A percentile compares a stretch with the other conserved stretches of the same genome.
phyloP scores from a whole-genome alignment of 2,329 filamentous ascomycete species.

The Berkeleyomyces basicola region DNA sequence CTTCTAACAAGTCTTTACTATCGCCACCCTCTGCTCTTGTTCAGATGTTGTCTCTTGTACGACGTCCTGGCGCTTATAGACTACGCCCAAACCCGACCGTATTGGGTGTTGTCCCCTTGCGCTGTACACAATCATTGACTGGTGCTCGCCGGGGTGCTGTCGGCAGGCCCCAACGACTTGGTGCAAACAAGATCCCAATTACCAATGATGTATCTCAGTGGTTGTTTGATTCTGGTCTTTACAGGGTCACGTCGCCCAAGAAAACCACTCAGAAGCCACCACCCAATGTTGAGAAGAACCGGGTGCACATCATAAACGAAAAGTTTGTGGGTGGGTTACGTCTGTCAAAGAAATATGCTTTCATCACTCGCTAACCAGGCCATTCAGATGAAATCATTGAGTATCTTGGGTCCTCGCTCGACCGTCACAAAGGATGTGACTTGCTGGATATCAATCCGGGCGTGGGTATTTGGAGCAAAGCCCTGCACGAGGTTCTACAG shows the following conservation, averaged over 20 bases:
- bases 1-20: too few relatives aligned
- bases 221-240: slow-evolving; percentile 9
- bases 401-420: slow-evolving; percentile 52
- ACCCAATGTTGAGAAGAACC: slow-evolving; percentile 13
- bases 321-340: slow-evolving; percentile 30
- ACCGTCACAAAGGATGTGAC: slow-evolving; percentile 60
- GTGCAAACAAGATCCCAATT: neutral
- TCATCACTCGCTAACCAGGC: neutral
- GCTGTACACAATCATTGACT: neutral
- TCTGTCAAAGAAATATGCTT: neutral
- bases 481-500: slow-evolving; percentile 55
- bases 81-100: neutral
- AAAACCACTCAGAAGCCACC: neutral
- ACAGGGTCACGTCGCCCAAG: neutral
- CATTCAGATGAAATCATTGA: slow-evolving; percentile 47
- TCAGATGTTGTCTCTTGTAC: slow-evolving; percentile 1
- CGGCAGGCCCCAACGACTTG: neutral
- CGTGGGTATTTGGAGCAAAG: slow-evolving; percentile 58
- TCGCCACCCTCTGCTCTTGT: neutral
- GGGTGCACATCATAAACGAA: slow-evolving; percentile 37
- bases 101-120: neutral
- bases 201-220: neutral
- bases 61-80: neutral
- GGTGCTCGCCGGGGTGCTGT: neutral
- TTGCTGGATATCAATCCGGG: slow-evolving; percentile 80